Evolutionary conservation across 192 early-diverging fungal genomes (phyloP).

Genomic region (Coemansia sp.): DNA sequence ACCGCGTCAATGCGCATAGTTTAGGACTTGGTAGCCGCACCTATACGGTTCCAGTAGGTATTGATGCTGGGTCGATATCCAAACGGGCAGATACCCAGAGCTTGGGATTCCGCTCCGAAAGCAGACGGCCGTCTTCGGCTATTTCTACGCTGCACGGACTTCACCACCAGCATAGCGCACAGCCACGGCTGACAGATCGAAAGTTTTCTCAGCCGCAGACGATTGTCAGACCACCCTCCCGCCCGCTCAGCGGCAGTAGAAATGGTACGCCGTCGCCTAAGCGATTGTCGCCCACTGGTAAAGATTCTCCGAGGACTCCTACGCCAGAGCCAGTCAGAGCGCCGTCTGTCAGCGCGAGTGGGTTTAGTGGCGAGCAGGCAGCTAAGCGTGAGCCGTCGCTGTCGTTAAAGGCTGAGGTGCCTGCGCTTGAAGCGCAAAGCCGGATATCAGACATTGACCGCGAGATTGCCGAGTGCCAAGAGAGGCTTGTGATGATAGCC

Average conservation of each 20-base stretch:
- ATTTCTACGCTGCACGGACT: not conserved
- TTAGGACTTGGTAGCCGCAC: conserved; percentile 15
- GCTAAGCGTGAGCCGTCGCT: conserved; percentile 8
- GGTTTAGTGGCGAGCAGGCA: not conserved
- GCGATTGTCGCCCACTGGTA: not conserved
- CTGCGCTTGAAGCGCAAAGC: conserved; percentile 24
- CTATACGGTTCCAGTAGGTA: conserved; percentile 14
- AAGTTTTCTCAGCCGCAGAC: conserved; percentile 9
- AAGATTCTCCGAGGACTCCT: conserved; percentile 18
- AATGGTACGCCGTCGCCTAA: conserved; percentile 28
- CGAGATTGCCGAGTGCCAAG: conserved; percentile 45
- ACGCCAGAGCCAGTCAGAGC: conserved; percentile 15
- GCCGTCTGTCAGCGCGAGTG: not conserved
- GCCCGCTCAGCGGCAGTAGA: conserved; percentile 1
- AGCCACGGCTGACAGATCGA: conserved; percentile 7
- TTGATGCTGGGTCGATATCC: not conserved
- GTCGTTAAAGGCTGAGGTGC: conserved; percentile 12
- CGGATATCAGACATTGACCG: conserved; percentile 49
- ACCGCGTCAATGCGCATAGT: conserved; percentile 12
- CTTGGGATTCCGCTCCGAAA: conserved; percentile 10
- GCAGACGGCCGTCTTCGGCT: not conserved
- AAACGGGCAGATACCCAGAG: not conserved
- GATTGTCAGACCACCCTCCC: not conserved
- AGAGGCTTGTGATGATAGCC: conserved; percentile 34
- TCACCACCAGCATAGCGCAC: conserved; percentile 4